A percentile compares a stretch with the other conserved stretches of the same genome.
Evolutionary conservation across 345 rosid species (phyloP).

Genomic region (Dipteronia dyeriana): DNA sequence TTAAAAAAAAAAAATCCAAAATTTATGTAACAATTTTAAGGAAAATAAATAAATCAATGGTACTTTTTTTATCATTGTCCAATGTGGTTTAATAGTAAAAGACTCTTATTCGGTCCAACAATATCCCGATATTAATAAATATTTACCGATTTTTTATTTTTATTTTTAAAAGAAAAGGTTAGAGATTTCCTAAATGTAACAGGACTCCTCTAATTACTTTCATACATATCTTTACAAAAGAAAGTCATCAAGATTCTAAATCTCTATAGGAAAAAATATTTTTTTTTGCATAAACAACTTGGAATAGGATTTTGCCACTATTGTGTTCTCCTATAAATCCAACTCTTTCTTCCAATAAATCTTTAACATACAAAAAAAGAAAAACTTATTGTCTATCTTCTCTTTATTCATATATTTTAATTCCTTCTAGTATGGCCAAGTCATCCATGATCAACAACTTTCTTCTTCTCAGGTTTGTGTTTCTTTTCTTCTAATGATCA

Average conservation of each 20-base stretch:
- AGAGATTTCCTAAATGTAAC: not conserved
- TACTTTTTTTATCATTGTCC: too few relatives aligned
- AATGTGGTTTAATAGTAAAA: too few relatives aligned
- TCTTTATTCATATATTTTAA: not conserved
- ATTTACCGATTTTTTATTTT: not conserved
- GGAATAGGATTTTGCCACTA: not conserved
- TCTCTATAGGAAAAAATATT: not conserved
- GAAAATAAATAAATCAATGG: too few relatives aligned
- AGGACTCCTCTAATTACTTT: not conserved
- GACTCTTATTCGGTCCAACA: too few relatives aligned
- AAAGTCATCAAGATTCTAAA: not conserved
- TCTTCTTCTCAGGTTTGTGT: conserved; percentile 22
- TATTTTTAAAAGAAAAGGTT: not conserved
- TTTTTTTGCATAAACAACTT: too few relatives aligned
- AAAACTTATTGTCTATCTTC: not conserved
- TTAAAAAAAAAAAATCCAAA: too few relatives aligned
- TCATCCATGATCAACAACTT: conserved; percentile 19
- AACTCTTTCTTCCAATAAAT: not conserved
- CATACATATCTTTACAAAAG: not conserved
- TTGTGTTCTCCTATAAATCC: not conserved
- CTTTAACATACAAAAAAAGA: not conserved
- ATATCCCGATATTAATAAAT: too few relatives aligned
- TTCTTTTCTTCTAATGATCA: not conserved
- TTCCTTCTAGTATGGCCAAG: conserved; percentile 20
- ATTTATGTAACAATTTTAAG: too few relatives aligned